Evolutionary conservation across 371 early-diverging fungal genomes (phyloP).

Genomic region (Mycotypha africana): DNA sequence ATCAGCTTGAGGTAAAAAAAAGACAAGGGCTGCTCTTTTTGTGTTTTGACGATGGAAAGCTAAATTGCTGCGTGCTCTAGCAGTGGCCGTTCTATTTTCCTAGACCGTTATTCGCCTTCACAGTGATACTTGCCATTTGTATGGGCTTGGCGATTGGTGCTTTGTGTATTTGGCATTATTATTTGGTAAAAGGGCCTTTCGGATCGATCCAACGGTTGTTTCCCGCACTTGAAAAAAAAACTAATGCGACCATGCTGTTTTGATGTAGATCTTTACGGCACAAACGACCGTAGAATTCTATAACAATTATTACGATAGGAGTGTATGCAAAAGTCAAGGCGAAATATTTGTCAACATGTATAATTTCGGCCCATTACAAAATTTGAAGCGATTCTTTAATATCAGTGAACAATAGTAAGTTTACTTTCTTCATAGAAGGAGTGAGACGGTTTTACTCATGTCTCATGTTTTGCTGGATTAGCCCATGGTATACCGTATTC

Average conservation of each 20-base stretch:
- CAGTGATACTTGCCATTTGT: conserved; percentile 51
- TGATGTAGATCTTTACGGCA: conserved; percentile 43
- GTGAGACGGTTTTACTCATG: background rate
- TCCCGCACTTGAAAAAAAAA: too few species aligned
- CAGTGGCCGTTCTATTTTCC: conserved; percentile 64
- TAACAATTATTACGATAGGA: conserved; percentile 50
- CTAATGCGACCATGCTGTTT: too few species aligned
- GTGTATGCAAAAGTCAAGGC: conserved; percentile 43
- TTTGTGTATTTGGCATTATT: conserved; percentile 59
- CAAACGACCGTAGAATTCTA: conserved; percentile 60
- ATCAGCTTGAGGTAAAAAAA: conserved; percentile 36
- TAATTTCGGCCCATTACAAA: conserved; percentile 46
- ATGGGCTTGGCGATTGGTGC: conserved; percentile 55
- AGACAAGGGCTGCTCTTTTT: too few species aligned
- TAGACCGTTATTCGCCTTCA: conserved; percentile 50
- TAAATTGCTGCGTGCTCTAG: too few species aligned
- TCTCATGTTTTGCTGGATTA: conserved; percentile 9
- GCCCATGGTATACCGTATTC: conserved; percentile 53
- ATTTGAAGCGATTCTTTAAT: conserved; percentile 49
- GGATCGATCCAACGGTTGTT: too few species aligned
- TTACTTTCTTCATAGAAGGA: background rate
- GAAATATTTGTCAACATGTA: conserved; percentile 59
- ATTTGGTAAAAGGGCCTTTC: too few species aligned
- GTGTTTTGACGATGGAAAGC: too few species aligned
- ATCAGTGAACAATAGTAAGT: conserved; percentile 41